Base-by-base conservation (phyloP, 2,329 filamentous ascomycete genomes). In the Hypoxylon sp. region DNA sequence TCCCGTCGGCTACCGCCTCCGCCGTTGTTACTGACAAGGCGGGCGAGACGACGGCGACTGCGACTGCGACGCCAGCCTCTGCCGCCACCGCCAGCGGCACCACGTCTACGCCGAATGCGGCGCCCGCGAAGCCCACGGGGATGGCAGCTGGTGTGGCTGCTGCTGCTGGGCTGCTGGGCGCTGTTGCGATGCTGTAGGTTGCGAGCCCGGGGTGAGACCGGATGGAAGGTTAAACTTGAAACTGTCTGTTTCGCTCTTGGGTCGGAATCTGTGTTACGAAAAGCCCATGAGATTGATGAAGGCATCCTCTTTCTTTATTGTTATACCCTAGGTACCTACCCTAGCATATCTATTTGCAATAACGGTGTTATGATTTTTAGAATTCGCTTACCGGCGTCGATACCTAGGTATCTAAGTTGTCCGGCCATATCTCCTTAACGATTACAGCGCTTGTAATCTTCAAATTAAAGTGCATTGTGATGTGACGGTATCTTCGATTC, bases 101-200 rank as follows among this genome's bases (percentile, higher is more conserved):
- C 8, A 44, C 41, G 2, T 1, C 3, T 8, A 1, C 22, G 20
- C 30, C 49, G 20, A 41, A 41, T n/a, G 49, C 19, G 19, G 49
- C 49, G 2, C 13, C 5, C 15, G 22, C 47, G n/a, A 50, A 19
- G 47, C 47, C 47, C 15, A 50, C 47, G 7, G 47, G 47, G 7
- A 26, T 37, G 28, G 30, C 37, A 2, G 28, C 30, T 2, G 49
- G 32, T 37, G 54, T 48, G 13, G 59, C 59, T 4, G 59, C 54
- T 2, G 59, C 54, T 15, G 59, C 59, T 1, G 59, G 59, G 26
- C 19, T 58, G 15, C 43, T 62, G 8, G 59, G 59, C 17, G 54
- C 54, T 11, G 54, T 41, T 30, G 34, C 30, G 2, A n/a, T 63
- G 20, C 39, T 63, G 49, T 63, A 63, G 43, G 17, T 10, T 7